Conservation (phyloP, 179 eudicot species). For the Dionaea muscipula region DNA sequence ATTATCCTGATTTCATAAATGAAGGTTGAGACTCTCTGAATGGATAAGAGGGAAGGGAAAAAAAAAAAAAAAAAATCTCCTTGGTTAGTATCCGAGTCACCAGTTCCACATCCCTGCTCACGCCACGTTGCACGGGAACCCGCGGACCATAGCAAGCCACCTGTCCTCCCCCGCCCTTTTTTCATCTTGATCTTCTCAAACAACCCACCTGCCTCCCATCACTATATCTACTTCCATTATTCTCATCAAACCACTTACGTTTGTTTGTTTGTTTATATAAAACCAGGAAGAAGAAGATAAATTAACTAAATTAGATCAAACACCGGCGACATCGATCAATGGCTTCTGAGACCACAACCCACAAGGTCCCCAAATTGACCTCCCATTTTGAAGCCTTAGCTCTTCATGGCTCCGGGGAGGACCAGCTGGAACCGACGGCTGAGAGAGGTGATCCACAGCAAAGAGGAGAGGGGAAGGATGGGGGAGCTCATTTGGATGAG, state of each 20-base stretch:
- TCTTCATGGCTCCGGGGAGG: conserved; percentile 10
- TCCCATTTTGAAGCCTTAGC: conserved; percentile 46
- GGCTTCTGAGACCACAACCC: conserved; percentile 45
- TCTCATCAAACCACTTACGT: too few species aligned
- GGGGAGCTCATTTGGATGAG: conserved; percentile 19
- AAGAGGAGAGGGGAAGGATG: conserved; percentile 1
- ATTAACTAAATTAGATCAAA: too few species aligned
- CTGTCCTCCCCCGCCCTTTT: conserved; percentile 10
- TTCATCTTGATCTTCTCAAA: background rate
- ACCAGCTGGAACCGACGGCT: background rate
- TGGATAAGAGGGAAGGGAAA: too few species aligned
- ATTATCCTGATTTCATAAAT: too few species aligned
- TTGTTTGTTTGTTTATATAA: too few species aligned
- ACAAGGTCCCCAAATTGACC: conserved; percentile 37
- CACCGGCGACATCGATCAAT: too few species aligned
- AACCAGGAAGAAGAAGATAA: too few species aligned
- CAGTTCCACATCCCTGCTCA: too few species aligned
- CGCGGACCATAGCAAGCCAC: conserved; percentile 8
- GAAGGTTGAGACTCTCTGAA: too few species aligned
- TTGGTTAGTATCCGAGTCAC: too few species aligned
- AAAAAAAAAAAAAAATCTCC: too few species aligned
- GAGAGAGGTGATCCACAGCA: background rate
- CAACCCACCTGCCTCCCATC: background rate
- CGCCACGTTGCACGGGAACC: too few species aligned
- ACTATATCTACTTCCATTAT: background rate